Conservation (phyloP, 495 filamentous ascomycete species). For the Pyrenula aspistea region DNA sequence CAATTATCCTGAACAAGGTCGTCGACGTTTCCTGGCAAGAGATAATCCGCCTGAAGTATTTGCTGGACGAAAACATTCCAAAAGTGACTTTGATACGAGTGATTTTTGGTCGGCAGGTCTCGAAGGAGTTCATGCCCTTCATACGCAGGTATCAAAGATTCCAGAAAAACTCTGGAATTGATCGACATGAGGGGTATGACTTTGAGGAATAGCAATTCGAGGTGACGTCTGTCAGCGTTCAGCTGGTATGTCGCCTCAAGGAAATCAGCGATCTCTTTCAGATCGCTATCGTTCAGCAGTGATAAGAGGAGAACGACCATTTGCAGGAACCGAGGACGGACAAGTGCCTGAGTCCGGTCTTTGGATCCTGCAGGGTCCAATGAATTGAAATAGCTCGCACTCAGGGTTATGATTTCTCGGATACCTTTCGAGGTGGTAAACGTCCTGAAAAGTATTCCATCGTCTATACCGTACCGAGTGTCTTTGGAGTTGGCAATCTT, state of each 20-base stretch:
- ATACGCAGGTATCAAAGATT: constrained; percentile 15
- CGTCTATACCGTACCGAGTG: constrained; percentile 22
- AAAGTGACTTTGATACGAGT: constrained; percentile 6
- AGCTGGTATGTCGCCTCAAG: constrained; percentile 19
- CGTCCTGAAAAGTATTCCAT: constrained; percentile 18
- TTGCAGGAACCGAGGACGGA: constrained; percentile 23
- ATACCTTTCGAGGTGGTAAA: constrained; percentile 25
- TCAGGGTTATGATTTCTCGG: constrained; percentile 17
- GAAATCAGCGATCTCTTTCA: constrained; percentile 16
- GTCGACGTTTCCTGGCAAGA: constrained; percentile 15
- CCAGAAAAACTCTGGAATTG: constrained; percentile 22
- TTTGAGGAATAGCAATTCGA: constrained; percentile 20
- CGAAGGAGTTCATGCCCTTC: constrained; percentile 11
- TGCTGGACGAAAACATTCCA: constrained; percentile 18
- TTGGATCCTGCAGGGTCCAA: constrained; percentile 12
- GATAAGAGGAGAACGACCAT: constrained; percentile 24
- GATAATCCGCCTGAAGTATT: constrained; percentile 13
- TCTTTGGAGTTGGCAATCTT: constrained; percentile 20
- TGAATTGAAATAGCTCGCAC: constrained; percentile 21
- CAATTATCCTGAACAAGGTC: constrained; percentile 10
- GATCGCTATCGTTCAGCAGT: constrained; percentile 20
- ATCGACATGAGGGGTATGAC: constrained; percentile 20
- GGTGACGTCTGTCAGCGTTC: constrained; percentile 13
- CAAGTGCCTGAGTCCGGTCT: constrained; percentile 13
- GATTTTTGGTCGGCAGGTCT: constrained; percentile 3